Evolutionary conservation across 2,329 filamentous ascomycete species (phyloP).

Genomic region (Xylariaceae sp.): DNA sequence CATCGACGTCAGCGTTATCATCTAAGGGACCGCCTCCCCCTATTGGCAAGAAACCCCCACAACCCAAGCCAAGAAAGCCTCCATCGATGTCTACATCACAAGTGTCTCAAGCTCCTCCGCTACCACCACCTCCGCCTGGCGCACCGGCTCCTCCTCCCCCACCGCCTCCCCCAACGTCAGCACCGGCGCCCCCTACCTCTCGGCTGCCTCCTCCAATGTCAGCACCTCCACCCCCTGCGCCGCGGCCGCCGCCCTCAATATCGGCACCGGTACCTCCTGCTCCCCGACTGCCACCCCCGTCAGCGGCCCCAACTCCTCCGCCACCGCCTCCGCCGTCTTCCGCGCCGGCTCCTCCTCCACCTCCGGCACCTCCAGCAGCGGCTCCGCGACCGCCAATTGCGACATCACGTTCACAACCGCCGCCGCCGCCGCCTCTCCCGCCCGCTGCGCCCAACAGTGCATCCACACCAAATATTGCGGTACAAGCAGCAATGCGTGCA

Average conservation of each 20-base stretch:
- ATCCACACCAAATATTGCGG: slow-evolving; percentile 35
- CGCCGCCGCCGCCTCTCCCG: slow-evolving; percentile 38
- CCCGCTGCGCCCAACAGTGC: slow-evolving; percentile 18
- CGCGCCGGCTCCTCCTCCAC: slow-evolving; percentile 40
- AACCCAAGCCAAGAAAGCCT: slow-evolving; percentile 56
- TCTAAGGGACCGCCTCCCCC: slow-evolving; percentile 69
- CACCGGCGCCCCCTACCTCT: slow-evolving; percentile 41
- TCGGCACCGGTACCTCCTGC: slow-evolving; percentile 25
- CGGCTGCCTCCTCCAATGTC: slow-evolving; percentile 28
- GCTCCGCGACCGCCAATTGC: slow-evolving; percentile 24
- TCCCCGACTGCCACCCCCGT: slow-evolving; percentile 34
- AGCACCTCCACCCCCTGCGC: slow-evolving; percentile 19
- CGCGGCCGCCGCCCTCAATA: slow-evolving; percentile 32
- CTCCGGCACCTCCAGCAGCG: slow-evolving; percentile 27
- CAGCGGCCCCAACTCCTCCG: slow-evolving; percentile 23
- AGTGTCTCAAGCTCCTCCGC: slow-evolving; percentile 28
- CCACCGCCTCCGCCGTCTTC: slow-evolving; percentile 39
- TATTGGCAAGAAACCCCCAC: slow-evolving; percentile 68
- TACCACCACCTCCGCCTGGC: slow-evolving; percentile 31
- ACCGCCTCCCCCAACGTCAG: slow-evolving; percentile 39
- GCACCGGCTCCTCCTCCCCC: slow-evolving; percentile 34
- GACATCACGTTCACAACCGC: slow-evolving; percentile 34
- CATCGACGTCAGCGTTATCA: slow-evolving; percentile 54
- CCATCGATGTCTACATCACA: slow-evolving; percentile 33
- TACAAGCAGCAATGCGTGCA: slow-evolving; percentile 38